Evolutionary conservation across 2,329 filamentous ascomycete genomes (phyloP).

Genomic region (Phaeosphaeriaceae sp.): DNA sequence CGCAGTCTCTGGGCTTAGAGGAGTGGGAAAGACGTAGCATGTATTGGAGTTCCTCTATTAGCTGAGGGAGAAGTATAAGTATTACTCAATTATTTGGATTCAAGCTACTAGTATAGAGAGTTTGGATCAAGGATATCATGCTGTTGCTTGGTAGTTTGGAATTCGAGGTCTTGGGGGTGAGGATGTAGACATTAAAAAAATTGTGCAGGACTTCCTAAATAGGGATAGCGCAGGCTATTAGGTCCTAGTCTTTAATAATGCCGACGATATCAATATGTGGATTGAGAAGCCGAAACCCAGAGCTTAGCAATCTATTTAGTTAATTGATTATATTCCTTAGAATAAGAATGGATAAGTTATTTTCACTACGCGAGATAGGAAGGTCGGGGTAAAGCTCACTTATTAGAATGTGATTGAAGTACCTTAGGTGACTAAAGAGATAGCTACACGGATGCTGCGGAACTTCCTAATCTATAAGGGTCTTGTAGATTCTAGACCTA

Average conservation of each 20-base stretch:
- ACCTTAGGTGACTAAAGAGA: background rate
- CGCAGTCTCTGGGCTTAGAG: conserved; percentile 14
- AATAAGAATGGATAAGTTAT: conserved; percentile 35
- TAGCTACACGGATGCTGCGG: background rate
- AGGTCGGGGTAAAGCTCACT: conserved; percentile 5
- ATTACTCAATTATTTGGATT: conserved; percentile 23
- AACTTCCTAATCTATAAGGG: conserved; percentile 38
- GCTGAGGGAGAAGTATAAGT: conserved; percentile 10
- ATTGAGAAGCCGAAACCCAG: background rate
- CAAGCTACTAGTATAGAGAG: conserved; percentile 16
- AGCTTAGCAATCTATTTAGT: background rate
- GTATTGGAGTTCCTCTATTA: conserved; percentile 33
- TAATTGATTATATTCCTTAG: conserved; percentile 38
- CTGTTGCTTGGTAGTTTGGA: background rate
- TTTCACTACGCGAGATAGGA: conserved; percentile 24
- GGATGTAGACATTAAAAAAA: background rate
- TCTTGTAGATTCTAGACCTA: conserved; percentile 22
- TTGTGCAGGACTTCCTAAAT: background rate
- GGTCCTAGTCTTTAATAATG: conserved; percentile 55
- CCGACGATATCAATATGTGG: conserved; percentile 45
- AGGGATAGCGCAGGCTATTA: conserved; percentile 26
- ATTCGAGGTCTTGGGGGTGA: background rate
- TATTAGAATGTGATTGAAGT: conserved; percentile 20
- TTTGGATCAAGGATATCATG: conserved; percentile 11
- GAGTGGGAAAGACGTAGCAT: conserved; percentile 31